Base-by-base conservation (phyloP, 2,329 filamentous ascomycete species). In the Aspergillus sp. region DNA sequence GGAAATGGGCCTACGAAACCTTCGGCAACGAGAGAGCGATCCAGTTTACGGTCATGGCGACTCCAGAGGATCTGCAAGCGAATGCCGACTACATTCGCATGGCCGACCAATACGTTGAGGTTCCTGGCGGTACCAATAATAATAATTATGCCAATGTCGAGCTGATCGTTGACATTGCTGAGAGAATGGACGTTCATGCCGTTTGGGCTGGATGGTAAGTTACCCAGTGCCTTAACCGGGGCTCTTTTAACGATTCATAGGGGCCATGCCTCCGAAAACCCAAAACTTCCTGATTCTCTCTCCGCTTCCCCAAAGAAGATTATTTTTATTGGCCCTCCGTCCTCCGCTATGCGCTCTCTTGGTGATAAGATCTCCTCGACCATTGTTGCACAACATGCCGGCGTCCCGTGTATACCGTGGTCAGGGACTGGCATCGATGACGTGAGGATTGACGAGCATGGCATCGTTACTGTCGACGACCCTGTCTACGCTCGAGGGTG, bases 101-200 rank as follows among this genome's bases (percentile, higher is more conserved):
- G 91, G 91, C 91, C 20, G 91, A 98, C 67, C 86, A 95, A 73
- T 98, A 98, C 63, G 91, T 98, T 51, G 91, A 98, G 68, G 89
- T 98, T 41, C 91, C 91, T 20, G 91, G 91, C 56, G 91, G 91
- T 57, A 98, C 91, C 42, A 98, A 98, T 71, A 98, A 98, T 75
- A 94, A 98, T 80, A 98, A 98, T 67, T 98, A 98, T 66, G 91
- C 91, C 67, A 98, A 98, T 61, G 91, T 98, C 39, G 91, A 98
- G 69, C 74, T 98, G 59, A 98, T 98, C 63, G 91, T 98, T 47
- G 91, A 98, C 69, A 79, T 98, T 58, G 91, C 91, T 15, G 91
- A 98, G 73, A 86, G 91, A 42, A 96, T 95, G 86, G 78, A 89
- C 52, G 91, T 98, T 40, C 91, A 98, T 57, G 91, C 91, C 38